Conservation (phyloP, 1,284 basidiomycete species). For the Naganishia cerealis region DNA sequence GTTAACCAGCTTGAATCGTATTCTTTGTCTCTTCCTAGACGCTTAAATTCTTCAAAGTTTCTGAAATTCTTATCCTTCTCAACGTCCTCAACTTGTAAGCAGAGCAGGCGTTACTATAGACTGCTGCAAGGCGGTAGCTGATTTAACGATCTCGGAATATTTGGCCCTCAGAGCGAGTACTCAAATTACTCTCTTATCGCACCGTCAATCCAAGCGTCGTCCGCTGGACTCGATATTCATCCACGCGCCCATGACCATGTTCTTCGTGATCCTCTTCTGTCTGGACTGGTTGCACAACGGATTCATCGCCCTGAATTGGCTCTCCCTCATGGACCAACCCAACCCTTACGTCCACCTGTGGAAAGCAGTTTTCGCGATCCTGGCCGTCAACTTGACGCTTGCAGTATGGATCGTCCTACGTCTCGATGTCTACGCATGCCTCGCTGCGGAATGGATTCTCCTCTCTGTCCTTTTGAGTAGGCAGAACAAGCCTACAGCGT, state of each 20-base stretch:
- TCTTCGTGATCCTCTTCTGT: constrained; percentile 56
- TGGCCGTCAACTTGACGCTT: constrained; percentile 44
- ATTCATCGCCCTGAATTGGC: constrained; percentile 57
- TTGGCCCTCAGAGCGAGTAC: constrained; percentile 45
- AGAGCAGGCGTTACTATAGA: background rate
- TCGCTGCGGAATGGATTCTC: constrained; percentile 48
- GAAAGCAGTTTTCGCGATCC: constrained; percentile 47
- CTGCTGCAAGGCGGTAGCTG: background rate
- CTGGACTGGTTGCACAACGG: constrained; percentile 57
- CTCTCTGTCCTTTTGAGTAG: constrained; percentile 49
- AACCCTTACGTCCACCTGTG: constrained; percentile 45
- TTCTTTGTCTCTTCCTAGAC: constrained; percentile 38
- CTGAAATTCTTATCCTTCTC: constrained; percentile 49
- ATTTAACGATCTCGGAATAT: background rate
- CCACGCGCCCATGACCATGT: constrained; percentile 57
- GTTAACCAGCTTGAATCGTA: background rate
- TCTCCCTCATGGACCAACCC: constrained; percentile 43
- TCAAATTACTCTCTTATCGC: constrained; percentile 48
- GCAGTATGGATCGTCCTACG: constrained; percentile 47
- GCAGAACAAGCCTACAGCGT: constrained; percentile 42
- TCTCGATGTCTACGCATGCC: constrained; percentile 44
- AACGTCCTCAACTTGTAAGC: constrained; percentile 51
- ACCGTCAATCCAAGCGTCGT: constrained; percentile 48
- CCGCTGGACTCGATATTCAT: constrained; percentile 58
- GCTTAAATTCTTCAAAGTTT: constrained; percentile 50